phyloP scores from a whole-genome alignment of 2,329 filamentous ascomycete genomes.

The Neopestalotiopsis sp. region DNA sequence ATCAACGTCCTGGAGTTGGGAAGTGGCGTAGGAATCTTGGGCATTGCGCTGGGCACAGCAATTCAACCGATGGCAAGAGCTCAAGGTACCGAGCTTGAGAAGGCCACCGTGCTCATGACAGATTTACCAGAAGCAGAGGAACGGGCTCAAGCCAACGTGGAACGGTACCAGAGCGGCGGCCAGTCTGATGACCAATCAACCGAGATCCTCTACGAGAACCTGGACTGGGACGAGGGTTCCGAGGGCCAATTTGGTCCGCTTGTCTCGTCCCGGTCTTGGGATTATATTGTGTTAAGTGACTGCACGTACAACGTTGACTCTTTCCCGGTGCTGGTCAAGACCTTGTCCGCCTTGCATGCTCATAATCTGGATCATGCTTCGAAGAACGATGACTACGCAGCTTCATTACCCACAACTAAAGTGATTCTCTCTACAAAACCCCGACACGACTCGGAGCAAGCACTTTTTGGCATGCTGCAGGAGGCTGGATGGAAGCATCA shows the following conservation, averaged over 20 bases:
- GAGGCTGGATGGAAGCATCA: slow-evolving; percentile 48
- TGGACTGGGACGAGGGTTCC: slow-evolving; percentile 61
- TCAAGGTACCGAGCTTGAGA: slow-evolving; percentile 21
- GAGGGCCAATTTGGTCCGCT: slow-evolving; percentile 48
- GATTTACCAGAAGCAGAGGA: slow-evolving; percentile 60
- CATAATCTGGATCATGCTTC: slow-evolving; percentile 35
- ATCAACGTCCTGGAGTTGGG: slow-evolving; percentile 60
- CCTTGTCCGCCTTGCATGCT: slow-evolving; percentile 53
- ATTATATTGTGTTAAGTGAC: slow-evolving; percentile 61
- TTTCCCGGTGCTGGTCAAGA: slow-evolving; percentile 57
- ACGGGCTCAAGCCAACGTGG: slow-evolving; percentile 53
- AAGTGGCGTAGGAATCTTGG: slow-evolving; percentile 61
- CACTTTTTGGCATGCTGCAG: slow-evolving; percentile 52
- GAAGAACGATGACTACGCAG: slow-evolving; percentile 13
- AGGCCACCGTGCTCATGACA: slow-evolving; percentile 52
- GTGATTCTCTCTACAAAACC: slow-evolving; percentile 62
- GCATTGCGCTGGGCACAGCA: slow-evolving; percentile 51
- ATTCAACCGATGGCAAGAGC: slow-evolving; percentile 27
- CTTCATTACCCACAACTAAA: slow-evolving; percentile 34
- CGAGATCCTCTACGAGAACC: slow-evolving; percentile 54
- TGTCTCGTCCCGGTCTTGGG: slow-evolving; percentile 49
- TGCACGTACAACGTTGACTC: slow-evolving; percentile 67
- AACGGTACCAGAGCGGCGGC: not conserved
- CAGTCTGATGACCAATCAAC: not conserved
- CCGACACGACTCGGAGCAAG: slow-evolving; percentile 57